Evolutionary conservation across 257 asterid genomes (phyloP), one percentile per base, ranked within the genome.

Genomic region (Plantago elongata): DNA sequence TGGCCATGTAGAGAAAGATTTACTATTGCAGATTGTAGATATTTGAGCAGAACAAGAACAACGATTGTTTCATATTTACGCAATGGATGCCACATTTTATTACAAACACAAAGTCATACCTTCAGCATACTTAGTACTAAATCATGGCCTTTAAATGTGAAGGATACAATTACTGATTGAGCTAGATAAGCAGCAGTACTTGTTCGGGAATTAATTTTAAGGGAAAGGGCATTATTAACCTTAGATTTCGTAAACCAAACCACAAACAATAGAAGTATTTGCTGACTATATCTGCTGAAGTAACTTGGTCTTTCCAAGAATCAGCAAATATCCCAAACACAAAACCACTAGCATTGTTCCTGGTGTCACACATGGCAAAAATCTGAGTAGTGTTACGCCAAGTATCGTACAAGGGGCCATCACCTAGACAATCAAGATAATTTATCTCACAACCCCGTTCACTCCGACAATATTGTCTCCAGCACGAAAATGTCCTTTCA

Each of bases 231-330:
- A 7, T 34, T 43, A 54, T 72, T 48, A 62, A 89, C 97, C 92
- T 79, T 18, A 91, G 77, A 72, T 76, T 79, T 72, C 80, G 79
- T 56, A 91, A 72, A 29, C 98, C 96, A 74, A 87, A 88, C 96
- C 98, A 91, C 30, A 91, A 82, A 51, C 96, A 88, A 69, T 88
- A 88, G 47, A 88, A 86, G 74, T 77, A 86, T 68, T 82, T 84
- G 5, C 82, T 82, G 5, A 79, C 4, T 51, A 91, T 69, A 52
- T 34, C 51, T 12, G 83, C 76, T 0, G 87, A 78, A 18, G 94
- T 63, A 46, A 86, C 92, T 60, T 80, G 77, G 45, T 91, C 95
- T 7, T 34, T 46, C 66, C 73, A 63, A 55, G 89, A 86, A 62
- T 79, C 80, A 37, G 82, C 79, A 40, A 88, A 91, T 77, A 91